Evolutionary conservation across 1,284 basidiomycete genomes (phyloP).

Genomic region (Sporisorium sorghi): DNA sequence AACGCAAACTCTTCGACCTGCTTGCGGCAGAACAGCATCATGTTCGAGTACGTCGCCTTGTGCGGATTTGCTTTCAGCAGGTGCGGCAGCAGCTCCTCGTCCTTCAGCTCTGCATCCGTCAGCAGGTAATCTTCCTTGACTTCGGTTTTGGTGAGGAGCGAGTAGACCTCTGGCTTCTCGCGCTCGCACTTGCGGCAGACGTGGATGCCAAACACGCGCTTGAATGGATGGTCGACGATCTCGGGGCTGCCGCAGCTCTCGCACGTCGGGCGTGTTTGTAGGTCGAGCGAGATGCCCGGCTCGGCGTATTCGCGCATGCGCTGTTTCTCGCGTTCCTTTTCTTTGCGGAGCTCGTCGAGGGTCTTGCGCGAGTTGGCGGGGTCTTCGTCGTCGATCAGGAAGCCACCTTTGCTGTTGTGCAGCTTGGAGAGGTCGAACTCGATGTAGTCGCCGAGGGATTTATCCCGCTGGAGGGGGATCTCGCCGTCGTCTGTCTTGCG

Average conservation of each 20-base stretch:
- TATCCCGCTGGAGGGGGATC: constrained; percentile 58
- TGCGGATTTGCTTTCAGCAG: constrained; percentile 96
- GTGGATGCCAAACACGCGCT: constrained; percentile 72
- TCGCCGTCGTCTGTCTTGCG: constrained; percentile 39
- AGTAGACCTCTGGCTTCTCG: constrained; percentile 83
- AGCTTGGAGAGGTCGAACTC: constrained; percentile 67
- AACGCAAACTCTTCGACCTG: constrained; percentile 97
- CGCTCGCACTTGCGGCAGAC: constrained; percentile 89
- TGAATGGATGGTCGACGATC: constrained; percentile 59
- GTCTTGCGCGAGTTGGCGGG: constrained; percentile 41
- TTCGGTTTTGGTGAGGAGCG: constrained; percentile 96
- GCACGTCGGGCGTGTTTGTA: constrained; percentile 53
- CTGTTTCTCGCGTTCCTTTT: constrained; percentile 63
- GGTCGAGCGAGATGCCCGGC: constrained; percentile 62
- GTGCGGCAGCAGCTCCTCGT: constrained; percentile 91
- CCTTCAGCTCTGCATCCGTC: constrained; percentile 93
- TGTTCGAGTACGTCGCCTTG: constrained; percentile 95
- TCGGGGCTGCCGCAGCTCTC: constrained; percentile 59
- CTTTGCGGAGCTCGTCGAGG: constrained; percentile 61
- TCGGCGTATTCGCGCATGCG: constrained; percentile 59
- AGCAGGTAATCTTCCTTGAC: constrained; percentile 84
- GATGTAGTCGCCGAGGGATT: constrained; percentile 66
- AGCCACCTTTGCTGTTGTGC: constrained; percentile 67
- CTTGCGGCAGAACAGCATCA: constrained; percentile 96
- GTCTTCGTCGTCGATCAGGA: constrained; percentile 62